Conservation (phyloP, 331 rosid genomes). For the Erythrophleum ivorense region DNA sequence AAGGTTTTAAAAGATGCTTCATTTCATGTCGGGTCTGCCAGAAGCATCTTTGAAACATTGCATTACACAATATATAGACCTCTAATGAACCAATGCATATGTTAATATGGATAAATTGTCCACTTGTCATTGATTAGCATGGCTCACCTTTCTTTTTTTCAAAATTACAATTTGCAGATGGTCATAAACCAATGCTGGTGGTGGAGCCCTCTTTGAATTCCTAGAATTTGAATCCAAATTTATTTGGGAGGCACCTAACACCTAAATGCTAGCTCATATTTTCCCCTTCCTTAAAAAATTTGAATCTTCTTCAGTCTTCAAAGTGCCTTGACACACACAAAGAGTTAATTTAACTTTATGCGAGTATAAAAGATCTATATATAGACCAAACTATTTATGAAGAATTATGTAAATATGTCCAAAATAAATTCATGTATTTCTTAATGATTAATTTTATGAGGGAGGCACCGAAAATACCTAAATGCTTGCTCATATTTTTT, state of each 20-base stretch:
- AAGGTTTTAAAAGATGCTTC: constrained; percentile 9
- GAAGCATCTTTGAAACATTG: constrained; percentile 42
- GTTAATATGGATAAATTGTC: background rate
- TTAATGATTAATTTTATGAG: too few relatives aligned
- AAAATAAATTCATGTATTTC: too few relatives aligned
- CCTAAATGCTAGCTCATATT: constrained; percentile 12
- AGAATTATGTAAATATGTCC: too few relatives aligned
- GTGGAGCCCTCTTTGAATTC: constrained; percentile 36
- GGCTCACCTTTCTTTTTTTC: background rate
- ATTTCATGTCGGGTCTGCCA: constrained; percentile 48
- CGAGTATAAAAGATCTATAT: too few relatives aligned
- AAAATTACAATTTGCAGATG: background rate
- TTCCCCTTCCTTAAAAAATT: background rate
- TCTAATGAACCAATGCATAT: background rate
- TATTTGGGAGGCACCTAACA: constrained; percentile 36
- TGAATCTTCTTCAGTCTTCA: background rate
- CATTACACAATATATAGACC: background rate
- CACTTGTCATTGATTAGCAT: background rate
- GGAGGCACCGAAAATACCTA: too few relatives aligned
- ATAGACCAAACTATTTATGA: too few relatives aligned
- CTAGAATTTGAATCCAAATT: background rate
- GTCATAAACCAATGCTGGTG: constrained; percentile 7
- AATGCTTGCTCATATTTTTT: too few relatives aligned
- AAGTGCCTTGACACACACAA: background rate
- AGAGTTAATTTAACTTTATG: too few relatives aligned